Percentiles rank a stretch among this genome's conserved stretches.
Conservation (phyloP, 1,284 basidiomycete species). For the Bondarzewia mesenterica region DNA sequence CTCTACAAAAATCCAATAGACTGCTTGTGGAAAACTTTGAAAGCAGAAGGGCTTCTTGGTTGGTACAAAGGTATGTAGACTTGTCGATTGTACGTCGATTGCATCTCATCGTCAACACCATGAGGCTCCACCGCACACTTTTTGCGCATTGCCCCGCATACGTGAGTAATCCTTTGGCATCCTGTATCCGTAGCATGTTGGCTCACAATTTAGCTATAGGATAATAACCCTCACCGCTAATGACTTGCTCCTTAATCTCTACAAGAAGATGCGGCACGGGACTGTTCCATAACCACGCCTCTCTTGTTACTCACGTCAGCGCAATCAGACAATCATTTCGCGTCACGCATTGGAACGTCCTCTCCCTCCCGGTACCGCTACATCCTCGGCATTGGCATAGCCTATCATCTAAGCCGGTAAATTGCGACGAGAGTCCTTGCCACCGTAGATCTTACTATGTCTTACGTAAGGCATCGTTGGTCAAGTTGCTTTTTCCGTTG, state of each 20-base stretch:
- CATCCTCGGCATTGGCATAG: no score
- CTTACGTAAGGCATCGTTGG: no score
- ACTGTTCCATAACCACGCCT: constrained; percentile 10
- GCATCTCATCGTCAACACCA: neutral
- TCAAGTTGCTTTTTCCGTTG: no score
- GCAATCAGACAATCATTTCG: no score
- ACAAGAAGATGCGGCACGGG: constrained; percentile 34
- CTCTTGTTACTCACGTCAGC: no score
- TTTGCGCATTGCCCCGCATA: constrained; percentile 87
- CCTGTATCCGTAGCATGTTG: neutral
- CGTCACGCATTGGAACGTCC: no score
- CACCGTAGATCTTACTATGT: no score
- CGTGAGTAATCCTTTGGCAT: constrained; percentile 36
- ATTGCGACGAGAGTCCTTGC: no score
- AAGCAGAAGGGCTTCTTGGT: constrained; percentile 82
- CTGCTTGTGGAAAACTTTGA: constrained; percentile 93
- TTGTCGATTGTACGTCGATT: neutral
- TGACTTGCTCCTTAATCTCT: constrained; percentile 75
- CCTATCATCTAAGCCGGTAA: no score
- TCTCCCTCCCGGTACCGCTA: no score
- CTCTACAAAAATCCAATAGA: constrained; percentile 92
- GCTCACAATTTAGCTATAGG: constrained; percentile 25
- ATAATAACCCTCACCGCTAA: constrained; percentile 84
- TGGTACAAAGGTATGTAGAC: constrained; percentile 77
- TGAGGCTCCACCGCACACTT: constrained; percentile 88